Percentiles rank a stretch among this genome's conserved stretches.
These are phyloP conservation scores for Fusarium sp. DNA, from an alignment of 2,329 filamentous ascomycete species.

Conservation along the genomic window DNA sequence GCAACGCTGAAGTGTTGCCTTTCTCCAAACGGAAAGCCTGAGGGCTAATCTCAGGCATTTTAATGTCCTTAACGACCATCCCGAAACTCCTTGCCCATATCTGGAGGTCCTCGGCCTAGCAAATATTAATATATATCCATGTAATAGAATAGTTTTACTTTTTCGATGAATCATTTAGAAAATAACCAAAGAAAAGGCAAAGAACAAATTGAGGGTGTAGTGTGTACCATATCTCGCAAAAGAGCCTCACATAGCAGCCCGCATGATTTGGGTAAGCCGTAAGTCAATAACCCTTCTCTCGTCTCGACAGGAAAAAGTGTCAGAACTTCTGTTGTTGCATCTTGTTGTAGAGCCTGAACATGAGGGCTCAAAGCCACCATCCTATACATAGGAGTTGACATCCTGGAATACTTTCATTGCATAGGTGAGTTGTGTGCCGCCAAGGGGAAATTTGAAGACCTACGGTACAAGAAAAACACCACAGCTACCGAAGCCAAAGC, in stretches of 20 bases:
- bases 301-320: conserved; percentile 44
- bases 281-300: conserved; percentile 41
- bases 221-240: conserved; percentile 40
- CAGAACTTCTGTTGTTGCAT: conserved; percentile 44
- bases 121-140: conserved; percentile 12
- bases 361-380: conserved; percentile 39
- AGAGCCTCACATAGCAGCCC: conserved; percentile 39
- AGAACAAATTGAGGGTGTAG: conserved; percentile 9
- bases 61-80: conserved; percentile 41
- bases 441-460: conserved; percentile 22
- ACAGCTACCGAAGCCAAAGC: neutral
- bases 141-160: neutral
- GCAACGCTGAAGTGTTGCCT: conserved; percentile 43
- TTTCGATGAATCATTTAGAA: neutral
- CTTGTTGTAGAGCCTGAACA: conserved; percentile 43
- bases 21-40: conserved; percentile 46
- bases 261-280: conserved; percentile 43
- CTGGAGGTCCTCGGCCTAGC: conserved; percentile 40
- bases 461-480: conserved; percentile 16
- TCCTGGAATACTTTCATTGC: conserved; percentile 36
- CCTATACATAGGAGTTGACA: conserved; percentile 44
- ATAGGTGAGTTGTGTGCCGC: conserved; percentile 25
- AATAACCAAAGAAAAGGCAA: neutral
- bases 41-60: conserved; percentile 41
- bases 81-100: conserved; percentile 41